Percentiles rank a stretch among this genome's conserved stretches.
Conservation (phyloP, 2,329 filamentous ascomycete genomes). For the Verticillium zaregamsianum region DNA sequence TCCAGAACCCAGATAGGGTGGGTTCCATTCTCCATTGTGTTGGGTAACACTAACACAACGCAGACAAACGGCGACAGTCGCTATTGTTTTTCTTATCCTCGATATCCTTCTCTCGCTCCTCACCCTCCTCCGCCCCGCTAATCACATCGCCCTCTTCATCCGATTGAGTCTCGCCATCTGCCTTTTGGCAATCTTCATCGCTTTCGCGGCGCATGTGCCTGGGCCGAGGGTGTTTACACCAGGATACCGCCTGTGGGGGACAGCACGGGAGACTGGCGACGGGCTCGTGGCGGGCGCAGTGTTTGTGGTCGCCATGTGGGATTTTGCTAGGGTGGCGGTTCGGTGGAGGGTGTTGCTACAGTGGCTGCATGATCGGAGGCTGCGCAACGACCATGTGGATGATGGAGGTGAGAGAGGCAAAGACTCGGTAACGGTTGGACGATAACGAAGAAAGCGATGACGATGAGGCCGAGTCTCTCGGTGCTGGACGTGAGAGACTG, state of each 20-base stretch:
- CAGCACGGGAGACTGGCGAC: not conserved
- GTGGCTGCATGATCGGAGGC: not conserved
- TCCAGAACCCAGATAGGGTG: constrained; percentile 11
- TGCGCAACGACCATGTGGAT: not conserved
- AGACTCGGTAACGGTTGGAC: not conserved
- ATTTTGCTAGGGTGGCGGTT: not conserved
- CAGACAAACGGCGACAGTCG: constrained; percentile 23
- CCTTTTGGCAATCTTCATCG: constrained; percentile 30
- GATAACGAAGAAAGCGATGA: not conserved
- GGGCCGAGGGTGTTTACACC: constrained; percentile 1
- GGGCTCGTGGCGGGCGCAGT: not conserved
- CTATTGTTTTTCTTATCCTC: constrained; percentile 24
- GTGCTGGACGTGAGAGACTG: not conserved
- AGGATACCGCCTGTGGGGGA: not conserved
- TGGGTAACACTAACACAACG: not conserved
- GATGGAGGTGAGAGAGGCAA: not conserved
- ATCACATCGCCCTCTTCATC: constrained; percentile 24
- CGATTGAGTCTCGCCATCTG: constrained; percentile 24
- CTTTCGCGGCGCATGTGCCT: constrained; percentile 22
- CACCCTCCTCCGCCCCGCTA: constrained; percentile 26
- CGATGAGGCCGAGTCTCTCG: not conserved
- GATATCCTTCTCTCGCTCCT: constrained; percentile 32
- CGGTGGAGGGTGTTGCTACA: not conserved
- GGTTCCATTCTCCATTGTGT: not conserved
- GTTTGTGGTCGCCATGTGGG: constrained; percentile 1